phyloP scores from a whole-genome alignment of 2,329 filamentous ascomycete genomes.

The Beauveria scarabaeidicola region DNA sequence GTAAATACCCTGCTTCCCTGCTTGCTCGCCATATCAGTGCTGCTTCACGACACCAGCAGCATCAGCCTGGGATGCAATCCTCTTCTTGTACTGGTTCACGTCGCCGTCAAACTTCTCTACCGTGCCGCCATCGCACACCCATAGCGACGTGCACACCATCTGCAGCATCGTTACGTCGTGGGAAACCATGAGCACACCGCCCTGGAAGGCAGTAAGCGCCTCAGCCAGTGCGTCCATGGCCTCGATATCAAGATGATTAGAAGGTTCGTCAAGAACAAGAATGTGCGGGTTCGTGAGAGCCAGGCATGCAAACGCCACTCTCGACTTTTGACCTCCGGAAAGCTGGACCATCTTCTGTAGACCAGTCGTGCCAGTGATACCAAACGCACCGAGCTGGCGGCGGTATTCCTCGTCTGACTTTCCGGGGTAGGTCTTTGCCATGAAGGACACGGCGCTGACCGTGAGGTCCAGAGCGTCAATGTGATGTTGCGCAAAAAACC shows the following conservation, averaged over 20 bases:
- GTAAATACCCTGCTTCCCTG: neutral
- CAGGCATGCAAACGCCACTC: constrained; percentile 95
- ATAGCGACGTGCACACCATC: constrained; percentile 87
- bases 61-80: constrained; percentile 82
- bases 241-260: constrained; percentile 97
- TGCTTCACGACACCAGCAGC: constrained; percentile 74
- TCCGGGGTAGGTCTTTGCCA: constrained; percentile 86
- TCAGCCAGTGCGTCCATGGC: constrained; percentile 92
- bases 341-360: constrained; percentile 91
- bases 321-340: constrained; percentile 96
- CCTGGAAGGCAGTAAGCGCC: constrained; percentile 78
- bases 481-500: constrained; percentile 98
- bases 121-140: constrained; percentile 91
- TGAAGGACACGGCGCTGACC: constrained; percentile 85
- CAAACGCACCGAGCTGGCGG: constrained; percentile 82
- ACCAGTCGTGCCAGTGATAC: constrained; percentile 88
- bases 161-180: constrained; percentile 99
- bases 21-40: constrained; percentile 31
- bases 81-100: constrained; percentile 96
- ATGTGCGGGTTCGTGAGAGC: constrained; percentile 93
- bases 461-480: constrained; percentile 91
- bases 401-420: constrained; percentile 95
- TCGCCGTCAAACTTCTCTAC: constrained; percentile 95
- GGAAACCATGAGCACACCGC: constrained; percentile 95
- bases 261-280: constrained; percentile 94